Evolutionary conservation across 352 stramenopile genomes (phyloP), one percentile per base, ranked within the genome.

Genomic region (Globisporangium emineosum): DNA sequence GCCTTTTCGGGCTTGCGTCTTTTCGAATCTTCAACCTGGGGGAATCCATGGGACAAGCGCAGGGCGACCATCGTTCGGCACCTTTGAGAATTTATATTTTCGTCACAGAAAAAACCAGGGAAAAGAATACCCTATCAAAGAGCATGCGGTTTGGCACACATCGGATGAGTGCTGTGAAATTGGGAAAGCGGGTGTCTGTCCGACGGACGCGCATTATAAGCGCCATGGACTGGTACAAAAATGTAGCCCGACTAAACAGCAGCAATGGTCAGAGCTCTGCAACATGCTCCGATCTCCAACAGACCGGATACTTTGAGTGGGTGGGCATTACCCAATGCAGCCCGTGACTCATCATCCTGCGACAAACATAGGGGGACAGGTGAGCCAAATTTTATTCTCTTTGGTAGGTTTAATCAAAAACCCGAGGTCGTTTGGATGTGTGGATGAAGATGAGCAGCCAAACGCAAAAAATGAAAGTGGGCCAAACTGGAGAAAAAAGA

Each of bases 401-500:
- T 61, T n/a, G 56, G 13, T 23, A 50, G 56, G 56, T 40, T 61
- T 61, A 61, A 29, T 61, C 56, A 37, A 61, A 57, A 30, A 21
- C 15, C 15, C 5, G 23, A n/a, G 30, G 23, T 33, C 1, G 0
- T 37, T 7, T 23, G 52, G 52, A 58, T 58, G 19, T n/a, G 52
- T 58, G 52, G 55, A 49, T 50, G 33, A 51, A 53, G 56, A 61
- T 61, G 25, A 6, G 56, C 56, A 13, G 6, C 12, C 15, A 5
- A 42, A 30, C 5, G 17, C 17, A 37, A 19, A 42, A 42, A 57
- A 29, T 9, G 27, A 25, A 10, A 0, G 40, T 47, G 40, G 17
- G 40, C 13, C 23, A 33, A 33, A 19, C 49, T 30, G 15, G 50
- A 43, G 30, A 15, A 25, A 58, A 55, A 35, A 58, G 52, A 58